Percentiles rank a stretch among this genome's conserved stretches.
Conservation (phyloP, 345 rosid genomes). For the Sisymbrium altissimum region DNA sequence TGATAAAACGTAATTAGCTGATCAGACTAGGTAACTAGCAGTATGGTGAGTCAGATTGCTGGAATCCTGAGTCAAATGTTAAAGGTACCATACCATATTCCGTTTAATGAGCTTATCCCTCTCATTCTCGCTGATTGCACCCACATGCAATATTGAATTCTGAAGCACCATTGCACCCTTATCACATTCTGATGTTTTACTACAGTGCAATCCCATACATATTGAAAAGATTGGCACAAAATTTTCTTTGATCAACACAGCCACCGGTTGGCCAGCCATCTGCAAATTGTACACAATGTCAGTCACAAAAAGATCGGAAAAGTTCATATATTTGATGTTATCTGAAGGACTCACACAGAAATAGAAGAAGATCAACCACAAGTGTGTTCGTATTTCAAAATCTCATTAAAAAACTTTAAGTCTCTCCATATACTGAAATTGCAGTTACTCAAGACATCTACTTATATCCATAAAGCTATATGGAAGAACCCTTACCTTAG, state of each 20-base stretch:
- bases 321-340: not conserved
- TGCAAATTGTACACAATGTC: constrained; percentile 35
- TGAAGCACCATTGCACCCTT: constrained; percentile 68
- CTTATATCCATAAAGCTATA: not conserved
- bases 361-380: constrained; percentile 8
- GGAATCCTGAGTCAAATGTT: constrained; percentile 17
- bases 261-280: constrained; percentile 65
- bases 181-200: constrained; percentile 55
- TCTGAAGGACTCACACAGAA: not conserved
- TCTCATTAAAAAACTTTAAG: not conserved
- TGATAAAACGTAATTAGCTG: not conserved
- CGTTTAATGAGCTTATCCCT: constrained; percentile 81
- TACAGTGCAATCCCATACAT: constrained; percentile 72
- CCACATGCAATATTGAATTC: constrained; percentile 56
- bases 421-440: not conserved
- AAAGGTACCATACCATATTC: constrained; percentile 60
- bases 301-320: not conserved
- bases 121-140: constrained; percentile 68
- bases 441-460: not conserved
- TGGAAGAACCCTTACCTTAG: constrained; percentile 52
- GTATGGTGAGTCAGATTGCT: constrained; percentile 10
- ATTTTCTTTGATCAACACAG: constrained; percentile 55
- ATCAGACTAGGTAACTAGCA: constrained; percentile 10
- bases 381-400: not conserved
- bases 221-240: constrained; percentile 87